These are phyloP conservation scores for Rugosomyces carneus DNA, from an alignment of 1,284 basidiomycete genomes.

Conservation along the genomic window DNA sequence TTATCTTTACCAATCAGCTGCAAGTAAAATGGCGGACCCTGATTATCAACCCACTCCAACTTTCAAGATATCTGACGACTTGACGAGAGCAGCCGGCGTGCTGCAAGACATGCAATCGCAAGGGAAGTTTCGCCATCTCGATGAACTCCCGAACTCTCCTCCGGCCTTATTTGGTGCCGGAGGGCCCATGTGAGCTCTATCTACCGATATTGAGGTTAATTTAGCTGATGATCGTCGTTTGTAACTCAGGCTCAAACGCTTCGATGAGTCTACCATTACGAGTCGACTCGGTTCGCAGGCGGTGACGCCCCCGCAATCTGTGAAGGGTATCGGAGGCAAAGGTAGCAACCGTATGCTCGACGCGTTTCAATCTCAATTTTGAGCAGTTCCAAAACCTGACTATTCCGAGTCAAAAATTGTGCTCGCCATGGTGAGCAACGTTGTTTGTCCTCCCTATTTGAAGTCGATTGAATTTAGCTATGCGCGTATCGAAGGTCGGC, in stretches of 20 bases:
- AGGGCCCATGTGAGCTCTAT: constrained; percentile 35
- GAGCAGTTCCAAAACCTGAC: constrained; percentile 87
- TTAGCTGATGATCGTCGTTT: background rate
- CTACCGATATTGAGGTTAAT: background rate
- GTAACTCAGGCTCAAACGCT: constrained; percentile 63
- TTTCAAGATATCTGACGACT: constrained; percentile 31
- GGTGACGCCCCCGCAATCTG: constrained; percentile 68
- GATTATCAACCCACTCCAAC: constrained; percentile 24
- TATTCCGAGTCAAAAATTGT: constrained; percentile 99
- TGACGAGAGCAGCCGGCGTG: constrained; percentile 36
- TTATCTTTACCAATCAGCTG: constrained; percentile 9
- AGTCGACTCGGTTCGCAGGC: constrained; percentile 64
- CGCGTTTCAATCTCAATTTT: constrained; percentile 6
- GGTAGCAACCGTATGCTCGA: constrained; percentile 34
- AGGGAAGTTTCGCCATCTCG: constrained; percentile 23
- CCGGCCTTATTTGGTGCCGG: constrained; percentile 41
- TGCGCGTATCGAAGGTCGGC: constrained; percentile 22
- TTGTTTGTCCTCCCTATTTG: background rate
- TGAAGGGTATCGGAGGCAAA: constrained; percentile 79
- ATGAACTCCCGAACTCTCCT: constrained; percentile 31
- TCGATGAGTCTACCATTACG: constrained; percentile 66
- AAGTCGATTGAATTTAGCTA: constrained; percentile 3
- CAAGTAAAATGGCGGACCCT: constrained; percentile 19
- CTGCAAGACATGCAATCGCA: constrained; percentile 38
- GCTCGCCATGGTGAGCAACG: constrained; percentile 79